Percentiles rank a stretch among this genome's conserved stretches.
phyloP scores from a whole-genome alignment of 148 eudicot genomes.

The Cornus controversa region DNA sequence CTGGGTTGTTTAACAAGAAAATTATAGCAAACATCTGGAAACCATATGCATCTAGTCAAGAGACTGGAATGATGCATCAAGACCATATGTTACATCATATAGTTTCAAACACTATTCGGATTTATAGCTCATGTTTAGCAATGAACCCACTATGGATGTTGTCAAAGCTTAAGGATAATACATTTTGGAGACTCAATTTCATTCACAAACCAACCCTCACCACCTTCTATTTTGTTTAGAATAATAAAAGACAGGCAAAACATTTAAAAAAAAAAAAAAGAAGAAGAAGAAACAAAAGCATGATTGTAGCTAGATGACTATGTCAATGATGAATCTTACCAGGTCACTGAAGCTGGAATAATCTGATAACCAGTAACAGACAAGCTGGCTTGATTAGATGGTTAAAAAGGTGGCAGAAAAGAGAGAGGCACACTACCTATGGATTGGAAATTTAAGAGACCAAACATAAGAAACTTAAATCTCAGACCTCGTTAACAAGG shows the following conservation, averaged over 20 bases:
- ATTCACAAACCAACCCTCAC: neutral
- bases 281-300: no score
- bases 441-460: neutral
- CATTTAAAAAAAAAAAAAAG: no score
- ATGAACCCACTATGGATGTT: neutral
- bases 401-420: neutral
- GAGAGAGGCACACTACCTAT: neutral
- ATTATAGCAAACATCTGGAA: neutral
- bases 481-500: neutral
- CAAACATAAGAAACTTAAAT: neutral
- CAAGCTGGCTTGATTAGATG: neutral
- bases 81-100: neutral
- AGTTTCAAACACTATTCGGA: neutral
- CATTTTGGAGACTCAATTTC: neutral
- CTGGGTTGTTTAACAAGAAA: slow-evolving; percentile 26
- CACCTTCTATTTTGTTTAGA: no score
- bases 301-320: no score
- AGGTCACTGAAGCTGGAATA: neutral
- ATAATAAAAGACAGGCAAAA: no score
- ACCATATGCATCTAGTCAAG: neutral
- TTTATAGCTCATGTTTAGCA: neutral
- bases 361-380: neutral
- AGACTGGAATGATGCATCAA: neutral
- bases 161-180: neutral
- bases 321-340: neutral